Base-by-base conservation (phyloP, 2,329 filamentous ascomycete species). In the Stemphylium vesicarium region DNA sequence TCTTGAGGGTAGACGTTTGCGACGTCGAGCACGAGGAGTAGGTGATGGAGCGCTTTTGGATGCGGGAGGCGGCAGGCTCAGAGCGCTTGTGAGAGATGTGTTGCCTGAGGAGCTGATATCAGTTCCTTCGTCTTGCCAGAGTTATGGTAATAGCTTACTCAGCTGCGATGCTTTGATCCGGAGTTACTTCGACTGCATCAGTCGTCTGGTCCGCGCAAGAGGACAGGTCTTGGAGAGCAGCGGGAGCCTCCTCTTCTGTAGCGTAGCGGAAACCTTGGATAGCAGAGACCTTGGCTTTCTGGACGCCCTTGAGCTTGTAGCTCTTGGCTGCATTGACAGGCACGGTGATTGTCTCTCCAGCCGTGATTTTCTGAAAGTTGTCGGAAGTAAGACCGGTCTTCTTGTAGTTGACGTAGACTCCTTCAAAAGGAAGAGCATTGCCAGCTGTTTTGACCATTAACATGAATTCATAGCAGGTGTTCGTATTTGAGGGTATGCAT, bases 371-470 rank as follows among this genome's bases (percentile, higher is more conserved):
- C 22, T 60, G 57, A 39, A 56, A 60, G 45, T 40, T 54, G 42
- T 49, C 16, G 41, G 53, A 16, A 29, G 16, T 33, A 26, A 60
- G 50, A 20, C 50, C 50, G 8, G 42, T 53, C 18, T 45, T 53
- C 50, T 60, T 60, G 53, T 60, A 60, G 42, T 60, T 60, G 35
- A 56, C 50, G 33, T 50, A 60, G 42, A 60, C 41, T 38, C 57
- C 57, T 3, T 60, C 50, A 26, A 60, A 60, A 15, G 57, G 57
- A 36, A 56, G 46, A 39, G 53, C 41, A 24, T 56, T 56, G 38
- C 57, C 57, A 22, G 41, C 57, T 60, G 16, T 42, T 13, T 20
- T n/a, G 8, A 44, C 5, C 2, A 26, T 44, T 16, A 50, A 50
- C n/a, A 41, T 33, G 3, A 12, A 8, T 24, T 20, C 16, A 37